Percentiles rank a stretch among this genome's conserved stretches.
Evolutionary conservation across 352 stramenopile genomes (phyloP).

Genomic region (Plasmopara muralis): DNA sequence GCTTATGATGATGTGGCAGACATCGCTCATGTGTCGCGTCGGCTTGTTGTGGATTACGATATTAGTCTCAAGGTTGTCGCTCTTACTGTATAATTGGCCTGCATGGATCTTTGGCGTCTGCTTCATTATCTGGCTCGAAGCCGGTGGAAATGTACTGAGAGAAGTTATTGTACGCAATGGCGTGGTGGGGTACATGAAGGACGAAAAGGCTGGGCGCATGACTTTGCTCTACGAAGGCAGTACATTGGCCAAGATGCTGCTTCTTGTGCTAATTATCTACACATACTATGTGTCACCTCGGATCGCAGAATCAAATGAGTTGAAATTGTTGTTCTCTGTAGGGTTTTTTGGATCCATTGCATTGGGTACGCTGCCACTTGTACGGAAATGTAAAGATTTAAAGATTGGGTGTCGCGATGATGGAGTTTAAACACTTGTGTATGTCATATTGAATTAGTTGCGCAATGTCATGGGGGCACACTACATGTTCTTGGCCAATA

Average conservation of each 20-base stretch:
- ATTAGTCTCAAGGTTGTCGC: conserved; percentile 45
- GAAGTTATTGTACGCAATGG: conserved; percentile 64
- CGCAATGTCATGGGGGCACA: conserved; percentile 64
- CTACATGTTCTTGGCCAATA: conserved; percentile 75
- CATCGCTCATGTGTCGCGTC: conserved; percentile 49
- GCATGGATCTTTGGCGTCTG: conserved; percentile 61
- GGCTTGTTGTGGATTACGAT: conserved; percentile 69
- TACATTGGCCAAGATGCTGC: conserved; percentile 58
- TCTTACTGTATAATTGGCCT: conserved; percentile 60
- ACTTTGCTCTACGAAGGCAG: conserved; percentile 64
- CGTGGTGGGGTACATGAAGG: conserved; percentile 49
- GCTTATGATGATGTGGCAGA: conserved; percentile 71
- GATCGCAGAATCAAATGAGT: conserved; percentile 44
- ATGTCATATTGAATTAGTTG: conserved; percentile 25
- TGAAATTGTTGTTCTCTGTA: conserved; percentile 49
- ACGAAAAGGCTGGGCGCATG: conserved; percentile 49
- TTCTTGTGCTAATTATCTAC: conserved; percentile 69
- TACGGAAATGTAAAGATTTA: conserved; percentile 10
- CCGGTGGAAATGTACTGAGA: conserved; percentile 49
- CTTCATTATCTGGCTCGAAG: conserved; percentile 75
- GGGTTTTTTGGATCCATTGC: conserved; percentile 69
- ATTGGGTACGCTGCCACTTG: conserved; percentile 47
- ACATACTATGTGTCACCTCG: conserved; percentile 56
- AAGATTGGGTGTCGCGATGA: not conserved
- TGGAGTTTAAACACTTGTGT: not conserved